Conservation (phyloP, 1,284 basidiomycete genomes). For the Phlebopus sp. region DNA sequence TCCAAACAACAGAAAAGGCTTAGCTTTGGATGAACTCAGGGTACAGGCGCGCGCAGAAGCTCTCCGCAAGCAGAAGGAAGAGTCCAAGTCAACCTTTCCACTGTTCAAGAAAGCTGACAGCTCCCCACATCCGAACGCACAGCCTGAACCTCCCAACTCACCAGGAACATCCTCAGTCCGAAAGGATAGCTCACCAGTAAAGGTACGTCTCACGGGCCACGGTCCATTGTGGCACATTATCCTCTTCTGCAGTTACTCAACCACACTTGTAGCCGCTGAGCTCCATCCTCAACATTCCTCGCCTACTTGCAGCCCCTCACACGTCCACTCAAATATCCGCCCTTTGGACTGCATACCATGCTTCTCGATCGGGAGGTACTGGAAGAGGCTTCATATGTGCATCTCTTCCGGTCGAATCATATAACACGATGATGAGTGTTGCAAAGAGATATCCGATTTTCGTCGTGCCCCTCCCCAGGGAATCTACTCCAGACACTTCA, state of each 20-base stretch:
- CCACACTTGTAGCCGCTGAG: conserved; percentile 61
- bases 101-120: conserved; percentile 7
- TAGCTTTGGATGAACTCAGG: conserved; percentile 41
- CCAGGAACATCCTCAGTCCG: conserved; percentile 32
- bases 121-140: background rate
- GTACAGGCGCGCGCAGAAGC: conserved; percentile 35
- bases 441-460: conserved; percentile 73
- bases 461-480: conserved; percentile 72
- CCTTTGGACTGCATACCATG: conserved; percentile 90
- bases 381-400: conserved; percentile 84
- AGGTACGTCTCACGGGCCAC: conserved; percentile 37
- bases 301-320: conserved; percentile 68
- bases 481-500: conserved; percentile 21
- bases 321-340: conserved; percentile 70
- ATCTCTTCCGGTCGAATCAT: conserved; percentile 69
- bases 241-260: conserved; percentile 1
- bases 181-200: conserved; percentile 69
- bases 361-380: conserved; percentile 70
- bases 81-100: conserved; percentile 15
- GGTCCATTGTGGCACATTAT: no score
- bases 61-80: conserved; percentile 31
- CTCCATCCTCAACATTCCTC: conserved; percentile 75
- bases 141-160: background rate
- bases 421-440: conserved; percentile 63
- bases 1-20: conserved; percentile 37